These are phyloP conservation scores for Claviceps africana DNA, from an alignment of 2,329 filamentous ascomycete species.

Conservation along the genomic window DNA sequence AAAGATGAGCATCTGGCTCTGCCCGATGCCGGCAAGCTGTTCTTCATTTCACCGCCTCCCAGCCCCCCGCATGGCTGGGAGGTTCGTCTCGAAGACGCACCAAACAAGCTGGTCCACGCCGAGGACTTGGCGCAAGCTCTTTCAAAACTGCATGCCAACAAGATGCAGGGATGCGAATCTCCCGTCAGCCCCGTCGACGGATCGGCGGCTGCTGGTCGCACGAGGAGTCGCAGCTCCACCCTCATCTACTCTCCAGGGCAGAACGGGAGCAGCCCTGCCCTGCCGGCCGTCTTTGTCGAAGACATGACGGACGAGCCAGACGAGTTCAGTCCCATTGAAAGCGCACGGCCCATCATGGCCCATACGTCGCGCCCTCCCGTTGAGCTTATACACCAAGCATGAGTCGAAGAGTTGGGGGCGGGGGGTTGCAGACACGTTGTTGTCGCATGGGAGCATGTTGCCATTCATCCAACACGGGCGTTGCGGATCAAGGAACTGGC, in stretches of 20 bases:
- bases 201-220: slow-evolving; percentile 13
- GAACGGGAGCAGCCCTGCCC: slow-evolving; percentile 36
- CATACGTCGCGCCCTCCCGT: slow-evolving; percentile 51
- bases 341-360: slow-evolving; percentile 35
- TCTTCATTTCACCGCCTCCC: slow-evolving; percentile 59
- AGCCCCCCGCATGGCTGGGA: slow-evolving; percentile 57
- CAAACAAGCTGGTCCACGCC: slow-evolving; percentile 55
- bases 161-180: slow-evolving; percentile 12
- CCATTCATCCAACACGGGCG: neutral
- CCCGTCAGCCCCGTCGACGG: slow-evolving; percentile 19
- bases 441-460: neutral
- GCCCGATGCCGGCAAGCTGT: slow-evolving; percentile 55
- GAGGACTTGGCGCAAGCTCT: slow-evolving; percentile 55
- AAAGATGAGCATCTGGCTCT: slow-evolving; percentile 47
- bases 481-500: neutral
- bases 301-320: slow-evolving; percentile 48
- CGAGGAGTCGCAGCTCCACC: slow-evolving; percentile 48
- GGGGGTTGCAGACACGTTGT: neutral
- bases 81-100: slow-evolving; percentile 52
- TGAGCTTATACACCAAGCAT: slow-evolving; percentile 43
- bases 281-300: slow-evolving; percentile 53
- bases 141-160: slow-evolving; percentile 42
- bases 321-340: slow-evolving; percentile 28
- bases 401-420: neutral
- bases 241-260: slow-evolving; percentile 51